phyloP scores from a whole-genome alignment of 352 stramenopile genomes.

The Phytophthora uliginosa region DNA sequence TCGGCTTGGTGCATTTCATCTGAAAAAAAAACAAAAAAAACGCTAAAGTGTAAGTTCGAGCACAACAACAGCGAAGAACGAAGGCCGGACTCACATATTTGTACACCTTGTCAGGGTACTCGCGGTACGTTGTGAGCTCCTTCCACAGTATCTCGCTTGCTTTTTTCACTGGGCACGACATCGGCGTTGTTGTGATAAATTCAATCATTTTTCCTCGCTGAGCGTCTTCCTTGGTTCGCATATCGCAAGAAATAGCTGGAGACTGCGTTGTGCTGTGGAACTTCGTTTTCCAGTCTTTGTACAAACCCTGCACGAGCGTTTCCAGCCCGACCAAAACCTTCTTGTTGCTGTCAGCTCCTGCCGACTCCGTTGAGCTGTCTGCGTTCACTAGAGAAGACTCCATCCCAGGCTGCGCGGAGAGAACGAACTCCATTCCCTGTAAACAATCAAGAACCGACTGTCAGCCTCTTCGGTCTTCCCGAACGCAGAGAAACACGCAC shows the following conservation, averaged over 20 bases:
- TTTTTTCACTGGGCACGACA: slow-evolving; percentile 27
- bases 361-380: not conserved
- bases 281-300: slow-evolving; percentile 7
- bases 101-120: slow-evolving; percentile 34
- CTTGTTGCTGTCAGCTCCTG: not conserved
- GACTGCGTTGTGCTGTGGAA: not conserved
- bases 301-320: slow-evolving; percentile 15
- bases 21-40: slow-evolving; percentile 1
- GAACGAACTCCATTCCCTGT: slow-evolving; percentile 34
- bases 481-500: not conserved
- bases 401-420: not conserved
- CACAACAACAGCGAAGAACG: not conserved
- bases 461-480: not conserved
- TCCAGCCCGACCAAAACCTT: slow-evolving; percentile 19
- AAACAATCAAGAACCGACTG: not conserved
- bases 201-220: slow-evolving; percentile 29
- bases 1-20: slow-evolving; percentile 18
- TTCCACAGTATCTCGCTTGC: slow-evolving; percentile 32
- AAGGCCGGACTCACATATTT: slow-evolving; percentile 25
- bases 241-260: slow-evolving; percentile 29
- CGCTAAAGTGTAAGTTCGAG: not conserved
- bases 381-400: not conserved
- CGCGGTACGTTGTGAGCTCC: slow-evolving; percentile 31
- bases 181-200: slow-evolving; percentile 34
- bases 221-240: slow-evolving; percentile 25